Evolutionary conservation across 805 yeast genomes (phyloP), one percentile per base, ranked within the genome.

Genomic region (Yamadazyma philogaea): DNA sequence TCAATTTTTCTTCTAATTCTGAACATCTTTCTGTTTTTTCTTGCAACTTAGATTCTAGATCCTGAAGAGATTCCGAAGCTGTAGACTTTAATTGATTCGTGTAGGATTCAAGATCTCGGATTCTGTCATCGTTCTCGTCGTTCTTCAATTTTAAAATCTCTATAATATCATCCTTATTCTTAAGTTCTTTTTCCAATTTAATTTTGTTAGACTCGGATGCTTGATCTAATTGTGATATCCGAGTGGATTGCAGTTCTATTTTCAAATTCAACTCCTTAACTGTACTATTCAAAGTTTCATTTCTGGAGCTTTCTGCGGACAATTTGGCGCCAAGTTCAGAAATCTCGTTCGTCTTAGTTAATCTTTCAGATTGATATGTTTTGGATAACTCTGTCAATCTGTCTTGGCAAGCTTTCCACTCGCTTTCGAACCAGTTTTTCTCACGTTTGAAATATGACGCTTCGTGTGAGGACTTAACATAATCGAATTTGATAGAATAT

Each of bases 161-260:
- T 4, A 78, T 66, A 30, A 82, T 60, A 38, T 84, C 78, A 38
- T 82, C 82, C 57, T 83, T 87, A 34, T 78, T 61, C 2, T 77
- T 48, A 4, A 64, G 38, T 42, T 70, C 73, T 40, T 57, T 63
- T n/a, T 58, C 44, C 15, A 60, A 54, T 32, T 60, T 59, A 8
- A 60, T 58, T 62, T 81, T 74, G 54, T 83, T 89, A 24, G 74
- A 72, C 34, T 63, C 64, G 22, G 50, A 50, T 22, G 56, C 53
- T 12, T 60, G 54, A 34, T 55, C 60, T 22, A 59, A 43, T 8
- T 53, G 53, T 1, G 59, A 45, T 6, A 45, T 48, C 28, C 55
- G 43, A 5, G 53, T 37, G 3, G 56, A 39, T 30, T 54, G 56
- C n/a, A 45, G 39, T 39, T 68, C 72, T 14, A 57, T 40, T 20